phyloP scores from a whole-genome alignment of 176 grass and related monocot genomes.

The Tillandsia fasciculata region DNA sequence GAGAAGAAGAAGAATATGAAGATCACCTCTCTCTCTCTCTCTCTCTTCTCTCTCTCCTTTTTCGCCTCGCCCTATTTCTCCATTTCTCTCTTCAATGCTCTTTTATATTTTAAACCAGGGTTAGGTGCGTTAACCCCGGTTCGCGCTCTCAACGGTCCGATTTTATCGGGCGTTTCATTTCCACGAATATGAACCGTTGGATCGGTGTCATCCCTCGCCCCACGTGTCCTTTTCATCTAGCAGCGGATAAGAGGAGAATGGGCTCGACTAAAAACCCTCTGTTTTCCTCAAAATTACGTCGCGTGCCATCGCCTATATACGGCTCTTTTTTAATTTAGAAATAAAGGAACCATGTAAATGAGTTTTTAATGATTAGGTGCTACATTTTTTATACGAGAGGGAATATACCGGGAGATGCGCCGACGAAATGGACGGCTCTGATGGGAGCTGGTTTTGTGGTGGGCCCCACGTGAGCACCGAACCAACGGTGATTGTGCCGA shows the following conservation, averaged over 20 bases:
- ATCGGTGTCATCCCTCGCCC: background rate
- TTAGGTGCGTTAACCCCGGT: background rate
- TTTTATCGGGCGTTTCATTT: background rate
- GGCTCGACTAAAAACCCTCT: background rate
- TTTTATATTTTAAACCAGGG: background rate
- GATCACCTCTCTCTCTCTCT: background rate
- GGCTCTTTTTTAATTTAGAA: background rate
- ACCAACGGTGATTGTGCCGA: background rate
- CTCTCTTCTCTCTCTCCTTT: background rate
- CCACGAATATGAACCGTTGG: background rate
- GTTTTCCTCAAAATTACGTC: background rate
- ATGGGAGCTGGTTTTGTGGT: background rate
- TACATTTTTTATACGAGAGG: background rate
- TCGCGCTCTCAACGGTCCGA: background rate
- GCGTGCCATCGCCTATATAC: background rate
- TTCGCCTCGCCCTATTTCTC: background rate
- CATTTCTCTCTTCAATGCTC: too few species aligned
- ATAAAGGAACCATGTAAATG: background rate
- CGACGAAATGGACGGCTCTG: background rate
- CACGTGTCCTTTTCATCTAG: background rate
- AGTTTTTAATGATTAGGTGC: slow-evolving; percentile 1
- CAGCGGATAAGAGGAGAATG: background rate
- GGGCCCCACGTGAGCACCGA: background rate
- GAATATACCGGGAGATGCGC: slow-evolving; percentile 1
- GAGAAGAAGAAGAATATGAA: background rate